Evolutionary conservation across 306 rosid genomes (phyloP).

Genomic region (Coriaria nepalensis): DNA sequence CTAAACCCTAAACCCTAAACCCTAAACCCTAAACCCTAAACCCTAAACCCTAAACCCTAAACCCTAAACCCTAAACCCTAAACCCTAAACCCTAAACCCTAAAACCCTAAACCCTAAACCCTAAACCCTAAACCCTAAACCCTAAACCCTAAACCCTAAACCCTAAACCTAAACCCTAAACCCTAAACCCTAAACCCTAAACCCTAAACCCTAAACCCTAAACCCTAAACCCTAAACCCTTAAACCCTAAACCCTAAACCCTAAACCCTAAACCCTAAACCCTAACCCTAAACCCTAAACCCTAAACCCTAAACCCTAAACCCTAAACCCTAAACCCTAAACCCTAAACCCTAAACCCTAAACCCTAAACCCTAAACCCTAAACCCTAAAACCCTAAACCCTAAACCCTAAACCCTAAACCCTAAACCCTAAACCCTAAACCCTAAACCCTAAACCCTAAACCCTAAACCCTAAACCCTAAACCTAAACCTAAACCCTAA

Average conservation of each 20-base stretch:
- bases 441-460: constrained; percentile 5
- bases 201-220: neutral
- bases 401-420: constrained; percentile 1
- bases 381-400: neutral
- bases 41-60: neutral
- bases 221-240: constrained; percentile 1
- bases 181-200: constrained; percentile 1
- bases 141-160: constrained; percentile 1
- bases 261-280: neutral
- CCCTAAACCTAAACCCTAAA: constrained; percentile 3
- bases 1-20: neutral
- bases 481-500: neutral
- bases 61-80: neutral
- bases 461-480: constrained; percentile 1
- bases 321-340: neutral
- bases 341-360: constrained; percentile 1
- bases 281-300: constrained; percentile 2
- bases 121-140: constrained; percentile 2
- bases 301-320: constrained; percentile 1
- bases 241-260: constrained; percentile 7
- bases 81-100: constrained; percentile 6
- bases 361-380: constrained; percentile 2
- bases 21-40: constrained; percentile 1
- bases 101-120: constrained; percentile 5
- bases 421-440: neutral